Evolutionary conservation across 176 grass and related monocot species (phyloP).

Genomic region (Lolium multiflorum): DNA sequence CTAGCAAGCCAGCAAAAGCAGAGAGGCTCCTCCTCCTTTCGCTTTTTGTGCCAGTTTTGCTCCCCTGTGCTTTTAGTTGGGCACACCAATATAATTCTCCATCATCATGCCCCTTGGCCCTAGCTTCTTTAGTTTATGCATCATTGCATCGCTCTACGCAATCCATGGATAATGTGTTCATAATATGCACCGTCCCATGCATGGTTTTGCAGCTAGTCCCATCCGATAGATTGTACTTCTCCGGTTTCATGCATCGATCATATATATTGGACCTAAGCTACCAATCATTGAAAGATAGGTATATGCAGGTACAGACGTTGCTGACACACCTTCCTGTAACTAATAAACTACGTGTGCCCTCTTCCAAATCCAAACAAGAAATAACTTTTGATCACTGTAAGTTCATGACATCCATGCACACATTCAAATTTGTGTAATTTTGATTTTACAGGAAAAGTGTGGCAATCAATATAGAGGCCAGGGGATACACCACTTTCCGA

Average conservation of each 20-base stretch:
- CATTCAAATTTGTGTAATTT: neutral
- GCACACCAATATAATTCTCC: constrained; percentile 19
- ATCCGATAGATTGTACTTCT: constrained; percentile 10
- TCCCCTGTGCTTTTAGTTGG: constrained; percentile 14
- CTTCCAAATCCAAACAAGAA: neutral
- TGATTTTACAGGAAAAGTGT: neutral
- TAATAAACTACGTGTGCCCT: neutral
- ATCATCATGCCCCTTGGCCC: constrained; percentile 24
- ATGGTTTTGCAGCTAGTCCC: constrained; percentile 22
- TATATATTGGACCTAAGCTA: neutral
- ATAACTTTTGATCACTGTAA: neutral
- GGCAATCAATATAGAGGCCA: neutral
- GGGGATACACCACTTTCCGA: neutral
- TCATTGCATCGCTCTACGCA: constrained; percentile 9
- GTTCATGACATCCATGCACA: neutral
- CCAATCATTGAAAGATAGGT: constrained; percentile 6
- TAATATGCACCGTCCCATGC: neutral
- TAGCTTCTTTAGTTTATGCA: constrained; percentile 9
- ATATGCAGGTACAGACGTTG: constrained; percentile 9
- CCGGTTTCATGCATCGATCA: neutral
- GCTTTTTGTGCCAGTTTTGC: constrained; percentile 35
- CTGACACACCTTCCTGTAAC: neutral
- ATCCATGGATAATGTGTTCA: constrained; percentile 1
- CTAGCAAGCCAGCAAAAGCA: constrained; percentile 1
- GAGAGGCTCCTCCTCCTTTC: constrained; percentile 1